Evolutionary conservation across 108 stramenopile genomes (phyloP), one percentile per base, ranked within the genome.

Genomic region (Cylindrotheca fusiformis): DNA sequence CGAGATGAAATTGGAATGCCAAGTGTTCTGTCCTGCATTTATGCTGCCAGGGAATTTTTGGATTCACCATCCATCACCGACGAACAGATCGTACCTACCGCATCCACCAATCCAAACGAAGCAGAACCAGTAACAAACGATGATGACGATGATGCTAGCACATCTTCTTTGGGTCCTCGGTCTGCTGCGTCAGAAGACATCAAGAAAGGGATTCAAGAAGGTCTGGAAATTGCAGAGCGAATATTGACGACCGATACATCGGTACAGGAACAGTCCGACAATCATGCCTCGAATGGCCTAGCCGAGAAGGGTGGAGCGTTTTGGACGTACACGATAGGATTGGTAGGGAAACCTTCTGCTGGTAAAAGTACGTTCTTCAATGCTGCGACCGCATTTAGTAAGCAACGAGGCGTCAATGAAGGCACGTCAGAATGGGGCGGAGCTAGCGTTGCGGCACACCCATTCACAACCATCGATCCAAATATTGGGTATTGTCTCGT

Each of bases 391-490:
- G 86, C 78, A 8, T 90, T 91, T 72, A 78, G 84, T n/a, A 77
- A 88, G 33, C 89, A 91, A 62, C 71, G 81, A 60, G 57, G 32
- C 17, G 33, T 23, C 27, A 58, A 32, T 50, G 71, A 52, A 28
- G 44, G 49, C 41, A 32, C 26, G 31, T 68, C 33, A 41, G 62
- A 59, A 4, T 55, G 44, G 27, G 91, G 87, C 21, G 91, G 91
- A n/a, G 91, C 91, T 4, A 76, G 87, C n/a, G 90, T 93, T 85
- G 96, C 91, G 27, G 89, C 93, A 1, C 84, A 88, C 71, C 93
- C 96, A 18, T 96, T 96, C 51, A 94, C 96, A 47, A 96, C 93
- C n/a, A 96, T 95, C 41, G 92, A 95, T 69, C 93, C 96, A 32
- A 96, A 96, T 57, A 69, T 85, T 32, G 92, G 96, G 4, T 85